phyloP scores from a whole-genome alignment of 2,329 filamentous ascomycete species.

The Thielaviopsis populi region DNA sequence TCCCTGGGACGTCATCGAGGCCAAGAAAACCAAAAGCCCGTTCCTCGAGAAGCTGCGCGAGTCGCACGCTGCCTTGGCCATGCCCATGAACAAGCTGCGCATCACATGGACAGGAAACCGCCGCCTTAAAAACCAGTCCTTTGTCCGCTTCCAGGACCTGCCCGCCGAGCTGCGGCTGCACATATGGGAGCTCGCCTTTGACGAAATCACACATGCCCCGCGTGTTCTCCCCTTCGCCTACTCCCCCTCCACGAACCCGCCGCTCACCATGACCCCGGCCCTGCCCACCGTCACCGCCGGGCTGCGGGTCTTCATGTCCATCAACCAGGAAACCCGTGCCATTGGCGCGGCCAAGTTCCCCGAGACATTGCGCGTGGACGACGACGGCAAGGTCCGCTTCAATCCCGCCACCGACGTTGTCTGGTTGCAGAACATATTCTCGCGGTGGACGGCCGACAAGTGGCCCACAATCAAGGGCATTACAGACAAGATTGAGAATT shows the following conservation, averaged over 20 bases:
- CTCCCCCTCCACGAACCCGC: neutral
- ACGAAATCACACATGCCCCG: neutral
- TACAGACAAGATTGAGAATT: slow-evolving; percentile 9
- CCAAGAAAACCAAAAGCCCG: neutral
- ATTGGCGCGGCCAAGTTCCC: slow-evolving; percentile 7
- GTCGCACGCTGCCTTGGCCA: neutral
- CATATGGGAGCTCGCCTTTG: slow-evolving; percentile 14
- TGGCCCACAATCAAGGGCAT: neutral
- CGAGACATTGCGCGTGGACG: neutral
- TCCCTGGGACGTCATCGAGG: neutral
- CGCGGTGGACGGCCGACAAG: too few relatives aligned
- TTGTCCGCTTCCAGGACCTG: slow-evolving; percentile 3
- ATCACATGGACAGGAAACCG: slow-evolving; percentile 9
- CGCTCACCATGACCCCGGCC: neutral
- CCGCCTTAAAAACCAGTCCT: neutral
- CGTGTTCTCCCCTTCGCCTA: neutral
- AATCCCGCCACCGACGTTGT: slow-evolving; percentile 8
- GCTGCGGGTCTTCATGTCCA: slow-evolving; percentile 10
- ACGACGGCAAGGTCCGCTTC: slow-evolving; percentile 1
- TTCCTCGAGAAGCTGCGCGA: neutral
- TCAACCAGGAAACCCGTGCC: slow-evolving; percentile 6
- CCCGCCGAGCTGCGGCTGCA: slow-evolving; percentile 5
- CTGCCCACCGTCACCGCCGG: neutral
- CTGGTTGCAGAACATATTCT: neutral
- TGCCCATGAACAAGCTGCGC: neutral